A percentile compares a stretch with the other conserved stretches of the same genome.
These are phyloP conservation scores for Aspergillus sp. DNA, from an alignment of 2,329 filamentous ascomycete genomes.

Conservation along the genomic window DNA sequence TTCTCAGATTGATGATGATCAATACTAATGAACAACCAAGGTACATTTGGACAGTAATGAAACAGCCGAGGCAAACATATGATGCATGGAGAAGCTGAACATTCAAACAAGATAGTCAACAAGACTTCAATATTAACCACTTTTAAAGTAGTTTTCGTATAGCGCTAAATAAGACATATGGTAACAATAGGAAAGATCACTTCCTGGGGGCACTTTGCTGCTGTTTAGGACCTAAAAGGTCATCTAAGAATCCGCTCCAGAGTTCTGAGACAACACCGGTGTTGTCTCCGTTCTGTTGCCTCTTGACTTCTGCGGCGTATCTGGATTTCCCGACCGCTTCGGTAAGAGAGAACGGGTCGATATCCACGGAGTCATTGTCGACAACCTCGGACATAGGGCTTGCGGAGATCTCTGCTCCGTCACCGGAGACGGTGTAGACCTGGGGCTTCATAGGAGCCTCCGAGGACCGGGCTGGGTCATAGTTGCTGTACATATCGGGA, in stretches of 20 bases:
- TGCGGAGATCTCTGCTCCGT: constrained; percentile 44
- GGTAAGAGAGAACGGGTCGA: constrained; percentile 58
- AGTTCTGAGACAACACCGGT: constrained; percentile 30
- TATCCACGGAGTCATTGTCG: constrained; percentile 56
- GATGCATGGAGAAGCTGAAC: not conserved
- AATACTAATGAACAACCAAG: not conserved
- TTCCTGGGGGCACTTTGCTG: constrained; percentile 22
- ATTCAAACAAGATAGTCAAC: not conserved
- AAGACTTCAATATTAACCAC: not conserved
- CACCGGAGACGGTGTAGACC: constrained; percentile 54
- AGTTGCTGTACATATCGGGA: constrained; percentile 38
- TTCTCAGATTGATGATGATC: not conserved
- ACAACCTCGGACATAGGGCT: constrained; percentile 59
- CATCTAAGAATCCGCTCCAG: constrained; percentile 38
- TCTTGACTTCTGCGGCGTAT: constrained; percentile 34
- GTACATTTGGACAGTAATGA: not conserved
- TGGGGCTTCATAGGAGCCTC: constrained; percentile 52
- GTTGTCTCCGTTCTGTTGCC: constrained; percentile 35
- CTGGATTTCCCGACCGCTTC: constrained; percentile 47
- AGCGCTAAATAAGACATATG: constrained; percentile 13
- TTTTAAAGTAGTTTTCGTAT: constrained; percentile 5
- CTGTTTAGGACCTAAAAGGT: constrained; percentile 37
- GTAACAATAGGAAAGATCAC: constrained; percentile 9
- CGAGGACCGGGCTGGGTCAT: constrained; percentile 21
- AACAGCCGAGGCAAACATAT: not conserved